phyloP scores from a whole-genome alignment of 768 basidiomycete genomes.

The Tylopilus rubrobrunneus region DNA sequence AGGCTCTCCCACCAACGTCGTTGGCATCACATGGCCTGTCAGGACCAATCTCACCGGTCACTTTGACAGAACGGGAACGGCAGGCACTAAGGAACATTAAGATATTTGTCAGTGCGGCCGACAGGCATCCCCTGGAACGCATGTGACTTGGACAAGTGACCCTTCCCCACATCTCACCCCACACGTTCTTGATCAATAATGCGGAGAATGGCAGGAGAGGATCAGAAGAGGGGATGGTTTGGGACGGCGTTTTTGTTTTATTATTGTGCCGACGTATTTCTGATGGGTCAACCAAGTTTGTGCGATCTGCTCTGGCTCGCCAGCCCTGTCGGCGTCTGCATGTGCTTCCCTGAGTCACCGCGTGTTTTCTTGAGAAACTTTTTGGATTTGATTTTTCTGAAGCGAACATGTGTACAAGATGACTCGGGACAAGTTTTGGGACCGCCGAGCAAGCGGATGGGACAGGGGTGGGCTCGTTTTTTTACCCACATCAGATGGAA shows the following conservation, averaged over 20 bases:
- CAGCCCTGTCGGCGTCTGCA: background rate
- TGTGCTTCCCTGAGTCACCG: background rate
- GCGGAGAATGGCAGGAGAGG: slow-evolving; percentile 2
- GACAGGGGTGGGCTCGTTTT: background rate
- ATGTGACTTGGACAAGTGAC: slow-evolving; percentile 38
- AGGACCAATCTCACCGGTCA: slow-evolving; percentile 2
- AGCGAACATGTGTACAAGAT: background rate
- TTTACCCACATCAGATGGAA: background rate
- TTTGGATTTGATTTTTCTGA: slow-evolving; percentile 19
- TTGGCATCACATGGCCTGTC: slow-evolving; percentile 26
- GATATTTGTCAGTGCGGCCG: slow-evolving; percentile 68
- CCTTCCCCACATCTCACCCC: background rate
- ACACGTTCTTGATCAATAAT: background rate
- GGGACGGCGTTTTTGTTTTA: background rate
- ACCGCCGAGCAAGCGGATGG: background rate
- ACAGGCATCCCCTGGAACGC: slow-evolving; percentile 71
- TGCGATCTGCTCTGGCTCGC: background rate
- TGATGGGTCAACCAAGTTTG: background rate
- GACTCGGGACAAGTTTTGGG: background rate
- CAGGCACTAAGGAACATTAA: slow-evolving; percentile 36
- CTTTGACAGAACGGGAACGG: slow-evolving; percentile 32
- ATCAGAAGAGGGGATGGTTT: background rate
- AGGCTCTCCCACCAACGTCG: slow-evolving; percentile 20
- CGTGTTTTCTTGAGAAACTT: slow-evolving; percentile 15
- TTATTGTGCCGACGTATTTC: background rate